Percentiles rank a stretch among this genome's conserved stretches.
phyloP scores from a whole-genome alignment of 1,139 yeast species.

The Hansenula lynferdii region DNA sequence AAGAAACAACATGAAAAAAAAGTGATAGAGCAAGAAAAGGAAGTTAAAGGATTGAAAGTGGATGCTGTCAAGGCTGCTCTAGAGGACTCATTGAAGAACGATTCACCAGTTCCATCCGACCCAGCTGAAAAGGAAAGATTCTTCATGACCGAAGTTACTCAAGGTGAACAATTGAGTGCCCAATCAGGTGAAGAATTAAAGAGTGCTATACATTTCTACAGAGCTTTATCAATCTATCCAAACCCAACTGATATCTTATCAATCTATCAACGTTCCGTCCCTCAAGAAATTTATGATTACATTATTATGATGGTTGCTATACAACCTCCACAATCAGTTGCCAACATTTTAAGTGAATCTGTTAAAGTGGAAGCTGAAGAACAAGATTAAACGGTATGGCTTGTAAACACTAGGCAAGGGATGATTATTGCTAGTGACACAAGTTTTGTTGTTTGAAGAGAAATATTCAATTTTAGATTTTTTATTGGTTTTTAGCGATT shows the following conservation, averaged over 20 bases:
- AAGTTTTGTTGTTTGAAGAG: no score
- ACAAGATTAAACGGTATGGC: conserved; percentile 13
- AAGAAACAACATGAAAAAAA: conserved; percentile 55
- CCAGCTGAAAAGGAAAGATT: conserved; percentile 63
- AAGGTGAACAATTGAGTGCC: conserved; percentile 69
- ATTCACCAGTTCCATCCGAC: conserved; percentile 68
- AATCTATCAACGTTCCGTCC: conserved; percentile 84
- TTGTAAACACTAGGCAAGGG: background rate
- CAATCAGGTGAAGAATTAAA: conserved; percentile 59
- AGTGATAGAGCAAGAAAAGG: conserved; percentile 51
- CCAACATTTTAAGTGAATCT: conserved; percentile 54
- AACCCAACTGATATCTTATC: conserved; percentile 88
- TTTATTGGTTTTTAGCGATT: no score
- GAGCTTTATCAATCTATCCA: conserved; percentile 93
- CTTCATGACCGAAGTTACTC: conserved; percentile 78
- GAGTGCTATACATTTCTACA: conserved; percentile 88
- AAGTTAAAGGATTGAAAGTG: conserved; percentile 56
- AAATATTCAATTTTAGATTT: no score
- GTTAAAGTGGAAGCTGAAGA: conserved; percentile 11
- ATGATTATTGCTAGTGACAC: background rate
- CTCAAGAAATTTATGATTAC: conserved; percentile 75
- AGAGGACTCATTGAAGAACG: conserved; percentile 54
- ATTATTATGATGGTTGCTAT: conserved; percentile 86
- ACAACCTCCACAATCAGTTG: conserved; percentile 80
- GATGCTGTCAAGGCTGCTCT: conserved; percentile 59